Percentiles rank a stretch among this genome's conserved stretches.
Evolutionary conservation across 768 basidiomycete species (phyloP).

Genomic region (Rhodotorula paludigena): DNA sequence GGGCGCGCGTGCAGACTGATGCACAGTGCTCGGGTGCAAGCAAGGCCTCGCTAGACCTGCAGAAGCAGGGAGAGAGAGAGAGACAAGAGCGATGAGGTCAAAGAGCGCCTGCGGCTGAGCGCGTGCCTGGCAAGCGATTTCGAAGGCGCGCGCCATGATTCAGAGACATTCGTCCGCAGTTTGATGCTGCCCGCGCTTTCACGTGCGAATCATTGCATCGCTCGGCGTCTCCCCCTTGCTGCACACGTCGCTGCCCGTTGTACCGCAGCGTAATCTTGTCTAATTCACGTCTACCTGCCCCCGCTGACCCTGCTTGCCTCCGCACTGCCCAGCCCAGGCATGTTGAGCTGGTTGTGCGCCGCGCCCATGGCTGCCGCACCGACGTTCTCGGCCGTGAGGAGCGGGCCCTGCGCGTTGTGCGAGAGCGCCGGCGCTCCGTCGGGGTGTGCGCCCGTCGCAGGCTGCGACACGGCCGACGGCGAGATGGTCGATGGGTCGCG

Average conservation of each 20-base stretch:
- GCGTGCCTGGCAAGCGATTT: too few species aligned
- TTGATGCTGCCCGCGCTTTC: too few species aligned
- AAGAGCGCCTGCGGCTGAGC: too few species aligned
- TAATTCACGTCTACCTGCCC: background rate
- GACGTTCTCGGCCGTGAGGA: slow-evolving; percentile 17
- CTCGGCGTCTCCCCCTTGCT: too few species aligned
- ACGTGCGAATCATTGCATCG: too few species aligned
- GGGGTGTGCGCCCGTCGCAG: background rate
- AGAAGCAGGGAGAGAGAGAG: background rate
- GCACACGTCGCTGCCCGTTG: too few species aligned
- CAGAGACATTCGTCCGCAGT: too few species aligned
- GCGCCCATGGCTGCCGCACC: slow-evolving; percentile 36
- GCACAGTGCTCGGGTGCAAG: too few species aligned
- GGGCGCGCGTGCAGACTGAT: too few species aligned
- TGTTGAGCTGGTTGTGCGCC: background rate
- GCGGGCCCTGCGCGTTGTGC: slow-evolving; percentile 1
- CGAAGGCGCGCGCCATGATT: too few species aligned
- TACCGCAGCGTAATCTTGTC: too few species aligned
- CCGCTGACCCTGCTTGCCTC: background rate
- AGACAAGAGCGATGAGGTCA: background rate
- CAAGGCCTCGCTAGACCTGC: too few species aligned
- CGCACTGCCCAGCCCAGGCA: slow-evolving; percentile 1
- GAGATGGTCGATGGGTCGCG: background rate
- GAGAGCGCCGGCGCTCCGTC: background rate
- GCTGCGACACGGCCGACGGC: background rate